Percentiles rank a stretch among this genome's conserved stretches.
Conservation (phyloP, 169 alveolate species). For the Plasmodium gallinaceum region DNA sequence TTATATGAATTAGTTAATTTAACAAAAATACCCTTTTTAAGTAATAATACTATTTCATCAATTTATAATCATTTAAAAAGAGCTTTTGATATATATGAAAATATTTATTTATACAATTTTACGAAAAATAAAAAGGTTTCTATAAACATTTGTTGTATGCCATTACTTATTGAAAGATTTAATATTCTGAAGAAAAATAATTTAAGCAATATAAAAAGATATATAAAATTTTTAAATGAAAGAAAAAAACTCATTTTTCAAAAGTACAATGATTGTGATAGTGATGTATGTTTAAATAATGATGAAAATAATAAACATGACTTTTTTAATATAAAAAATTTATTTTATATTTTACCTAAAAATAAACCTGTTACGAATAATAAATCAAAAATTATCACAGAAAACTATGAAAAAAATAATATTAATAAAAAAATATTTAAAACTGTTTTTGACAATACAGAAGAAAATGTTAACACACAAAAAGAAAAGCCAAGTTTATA, state of each 20-base stretch:
- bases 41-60: slow-evolving; percentile 26
- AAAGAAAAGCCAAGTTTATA: neutral
- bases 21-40: slow-evolving; percentile 53
- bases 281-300: slow-evolving; percentile 18
- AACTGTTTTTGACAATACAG: slow-evolving; percentile 20
- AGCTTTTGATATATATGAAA: slow-evolving; percentile 61
- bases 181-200: slow-evolving; percentile 7
- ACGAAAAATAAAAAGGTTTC: slow-evolving; percentile 5
- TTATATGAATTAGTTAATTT: slow-evolving; percentile 39
- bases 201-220: slow-evolving; percentile 12
- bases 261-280: neutral
- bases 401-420: neutral
- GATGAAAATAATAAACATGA: slow-evolving; percentile 3
- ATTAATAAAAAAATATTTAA: slow-evolving; percentile 20
- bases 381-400: neutral
- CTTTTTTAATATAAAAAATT: slow-evolving; percentile 35
- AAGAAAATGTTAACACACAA: neutral
- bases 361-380: slow-evolving; percentile 9
- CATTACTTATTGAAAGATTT: slow-evolving; percentile 38
- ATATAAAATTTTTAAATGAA: slow-evolving; percentile 13
- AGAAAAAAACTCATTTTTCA: slow-evolving; percentile 12
- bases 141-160: slow-evolving; percentile 36
- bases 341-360: slow-evolving; percentile 16
- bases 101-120: slow-evolving; percentile 37
- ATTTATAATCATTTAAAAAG: slow-evolving; percentile 53